A percentile compares a stretch with the other conserved stretches of the same genome.
Evolutionary conservation across 2,329 filamentous ascomycete genomes (phyloP).

Genomic region (Xylaria multiplex): DNA sequence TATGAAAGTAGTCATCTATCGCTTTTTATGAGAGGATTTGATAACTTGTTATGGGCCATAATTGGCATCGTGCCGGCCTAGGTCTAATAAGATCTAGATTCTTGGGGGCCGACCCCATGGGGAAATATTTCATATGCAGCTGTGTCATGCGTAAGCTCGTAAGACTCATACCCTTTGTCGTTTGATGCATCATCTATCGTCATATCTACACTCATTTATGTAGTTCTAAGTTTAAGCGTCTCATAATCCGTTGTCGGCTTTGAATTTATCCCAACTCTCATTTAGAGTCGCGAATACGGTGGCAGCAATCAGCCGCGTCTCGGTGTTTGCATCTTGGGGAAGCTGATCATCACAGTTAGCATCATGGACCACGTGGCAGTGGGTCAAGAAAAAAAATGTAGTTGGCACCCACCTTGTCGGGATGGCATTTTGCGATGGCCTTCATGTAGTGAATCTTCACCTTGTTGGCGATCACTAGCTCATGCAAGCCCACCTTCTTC

Average conservation of each 20-base stretch:
- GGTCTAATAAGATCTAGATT: constrained; percentile 19
- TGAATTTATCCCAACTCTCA: constrained; percentile 79
- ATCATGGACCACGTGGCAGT: constrained; percentile 25
- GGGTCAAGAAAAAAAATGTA: neutral
- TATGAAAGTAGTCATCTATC: neutral
- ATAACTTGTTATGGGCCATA: neutral
- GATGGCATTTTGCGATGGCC: constrained; percentile 97
- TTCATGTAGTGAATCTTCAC: constrained; percentile 99
- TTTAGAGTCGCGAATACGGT: constrained; percentile 75
- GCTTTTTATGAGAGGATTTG: neutral
- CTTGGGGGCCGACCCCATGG: constrained; percentile 11
- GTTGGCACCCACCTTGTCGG: constrained; percentile 84
- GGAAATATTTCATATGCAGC: constrained; percentile 25
- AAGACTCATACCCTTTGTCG: constrained; percentile 22
- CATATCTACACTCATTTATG: constrained; percentile 24
- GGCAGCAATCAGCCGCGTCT: constrained; percentile 72
- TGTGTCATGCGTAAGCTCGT: constrained; percentile 24
- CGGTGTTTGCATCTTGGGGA: constrained; percentile 70
- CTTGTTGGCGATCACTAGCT: constrained; percentile 90
- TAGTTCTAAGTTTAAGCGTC: neutral
- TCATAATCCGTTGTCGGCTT: constrained; percentile 72
- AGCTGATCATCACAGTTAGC: constrained; percentile 57
- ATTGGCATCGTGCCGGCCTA: neutral
- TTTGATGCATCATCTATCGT: constrained; percentile 28
- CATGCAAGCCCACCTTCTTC: constrained; percentile 96